phyloP scores from a whole-genome alignment of 2,329 filamentous ascomycete species.

The Xylariaceae sp. region DNA sequence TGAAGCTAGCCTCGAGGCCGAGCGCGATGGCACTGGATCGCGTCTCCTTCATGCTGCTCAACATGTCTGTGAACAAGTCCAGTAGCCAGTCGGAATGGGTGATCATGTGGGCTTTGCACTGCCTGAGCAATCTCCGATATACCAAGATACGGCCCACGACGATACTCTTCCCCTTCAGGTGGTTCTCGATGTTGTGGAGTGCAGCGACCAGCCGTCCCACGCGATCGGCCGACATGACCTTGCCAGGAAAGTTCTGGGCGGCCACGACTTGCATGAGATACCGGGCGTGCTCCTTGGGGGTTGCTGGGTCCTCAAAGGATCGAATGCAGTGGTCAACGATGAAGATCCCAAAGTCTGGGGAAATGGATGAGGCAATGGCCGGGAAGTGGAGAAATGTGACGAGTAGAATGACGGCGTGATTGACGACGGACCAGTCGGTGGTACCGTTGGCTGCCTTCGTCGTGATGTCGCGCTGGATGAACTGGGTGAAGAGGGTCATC shows the following conservation, averaged over 20 bases:
- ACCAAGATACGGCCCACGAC: constrained; percentile 72
- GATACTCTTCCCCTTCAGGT: constrained; percentile 76
- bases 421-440: constrained; percentile 66
- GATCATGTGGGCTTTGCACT: constrained; percentile 67
- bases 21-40: constrained; percentile 69
- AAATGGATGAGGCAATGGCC: constrained; percentile 65
- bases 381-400: constrained; percentile 72
- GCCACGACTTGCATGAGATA: constrained; percentile 77
- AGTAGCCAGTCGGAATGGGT: constrained; percentile 73
- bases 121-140: constrained; percentile 71
- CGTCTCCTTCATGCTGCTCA: constrained; percentile 74
- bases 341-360: constrained; percentile 74
- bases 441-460: constrained; percentile 53
- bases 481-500: constrained; percentile 72
- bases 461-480: constrained; percentile 77
- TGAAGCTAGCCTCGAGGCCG: constrained; percentile 66
- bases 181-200: constrained; percentile 68
- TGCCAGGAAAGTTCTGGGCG: constrained; percentile 72
- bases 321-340: constrained; percentile 77
- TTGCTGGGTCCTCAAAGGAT: constrained; percentile 62
- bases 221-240: constrained; percentile 69
- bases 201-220: constrained; percentile 66
- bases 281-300: constrained; percentile 73
- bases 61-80: constrained; percentile 76
- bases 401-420: constrained; percentile 74